Conservation (phyloP, 352 stramenopile genomes). For the Pythium scleroteichum region DNA sequence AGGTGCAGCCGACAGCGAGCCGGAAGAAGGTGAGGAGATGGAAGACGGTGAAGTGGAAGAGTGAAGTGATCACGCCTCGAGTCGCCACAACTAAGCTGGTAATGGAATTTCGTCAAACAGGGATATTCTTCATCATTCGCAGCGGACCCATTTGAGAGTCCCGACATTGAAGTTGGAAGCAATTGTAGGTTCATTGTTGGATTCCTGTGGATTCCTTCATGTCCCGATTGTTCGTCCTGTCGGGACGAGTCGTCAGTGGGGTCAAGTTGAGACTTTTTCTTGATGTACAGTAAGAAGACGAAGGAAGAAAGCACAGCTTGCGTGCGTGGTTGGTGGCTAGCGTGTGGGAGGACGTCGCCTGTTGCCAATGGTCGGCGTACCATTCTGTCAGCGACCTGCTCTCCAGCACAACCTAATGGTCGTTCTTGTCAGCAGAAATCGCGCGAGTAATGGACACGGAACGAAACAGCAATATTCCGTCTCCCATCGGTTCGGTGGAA, state of each 20-base stretch:
- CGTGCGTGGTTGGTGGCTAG: background rate
- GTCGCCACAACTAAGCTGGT: background rate
- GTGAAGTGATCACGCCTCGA: slow-evolving; percentile 31
- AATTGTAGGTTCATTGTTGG: background rate
- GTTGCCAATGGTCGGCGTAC: no score
- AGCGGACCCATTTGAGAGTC: no score
- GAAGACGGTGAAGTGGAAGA: slow-evolving; percentile 51
- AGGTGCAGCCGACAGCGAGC: slow-evolving; percentile 35
- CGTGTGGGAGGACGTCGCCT: background rate
- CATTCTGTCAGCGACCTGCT: no score
- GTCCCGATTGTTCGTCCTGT: no score
- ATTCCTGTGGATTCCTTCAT: background rate
- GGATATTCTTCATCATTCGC: no score
- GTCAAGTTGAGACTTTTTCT: no score
- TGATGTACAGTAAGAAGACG: background rate
- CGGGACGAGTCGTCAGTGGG: no score
- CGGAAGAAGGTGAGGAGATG: slow-evolving; percentile 56
- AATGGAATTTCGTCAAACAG: slow-evolving; percentile 28
- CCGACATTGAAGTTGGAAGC: no score
- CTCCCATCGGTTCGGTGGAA: background rate
- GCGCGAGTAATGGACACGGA: slow-evolving; percentile 4
- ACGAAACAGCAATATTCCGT: slow-evolving; percentile 2
- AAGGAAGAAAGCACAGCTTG: background rate
- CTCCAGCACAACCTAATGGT: no score
- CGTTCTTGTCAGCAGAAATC: background rate